Evolutionary conservation across 75 land plant genomes (phyloP).

Genomic region (Picea sitchensis): DNA sequence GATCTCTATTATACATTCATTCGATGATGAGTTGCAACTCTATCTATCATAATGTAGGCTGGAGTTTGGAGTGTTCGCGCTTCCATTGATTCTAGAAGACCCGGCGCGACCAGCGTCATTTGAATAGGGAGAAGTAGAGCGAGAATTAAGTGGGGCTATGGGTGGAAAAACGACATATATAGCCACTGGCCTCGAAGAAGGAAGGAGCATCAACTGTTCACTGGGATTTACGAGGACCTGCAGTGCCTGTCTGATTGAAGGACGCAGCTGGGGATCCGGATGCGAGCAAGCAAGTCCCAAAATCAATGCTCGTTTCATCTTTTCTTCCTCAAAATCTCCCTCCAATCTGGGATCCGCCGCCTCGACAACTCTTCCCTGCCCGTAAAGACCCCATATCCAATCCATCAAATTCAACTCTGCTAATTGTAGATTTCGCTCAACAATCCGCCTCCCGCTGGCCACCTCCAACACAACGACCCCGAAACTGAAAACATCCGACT

Average conservation of each 20-base stretch:
- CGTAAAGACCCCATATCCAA: conserved; percentile 39
- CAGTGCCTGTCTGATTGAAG: conserved; percentile 48
- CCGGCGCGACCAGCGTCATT: no score
- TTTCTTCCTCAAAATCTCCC: conserved; percentile 12
- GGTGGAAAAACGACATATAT: background rate
- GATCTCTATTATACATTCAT: no score
- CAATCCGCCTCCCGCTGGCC: conserved; percentile 35
- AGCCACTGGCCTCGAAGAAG: background rate
- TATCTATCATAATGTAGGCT: no score
- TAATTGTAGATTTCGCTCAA: conserved; percentile 13
- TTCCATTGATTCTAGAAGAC: no score
- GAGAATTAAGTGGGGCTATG: no score
- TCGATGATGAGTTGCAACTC: no score
- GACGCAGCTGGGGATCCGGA: conserved; percentile 44
- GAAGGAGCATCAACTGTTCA: background rate
- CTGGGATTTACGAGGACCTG: conserved; percentile 14
- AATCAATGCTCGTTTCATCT: conserved; percentile 30
- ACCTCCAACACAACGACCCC: conserved; percentile 43
- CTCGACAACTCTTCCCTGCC: conserved; percentile 17
- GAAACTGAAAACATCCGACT: conserved; percentile 52
- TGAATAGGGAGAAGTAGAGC: no score
- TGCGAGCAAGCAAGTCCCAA: conserved; percentile 63
- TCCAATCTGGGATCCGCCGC: conserved; percentile 28
- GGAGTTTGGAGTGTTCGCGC: no score
- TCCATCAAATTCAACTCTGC: conserved; percentile 23